Evolutionary conservation across 1,284 basidiomycete genomes (phyloP).

Genomic region (Leccinum pachyderme): DNA sequence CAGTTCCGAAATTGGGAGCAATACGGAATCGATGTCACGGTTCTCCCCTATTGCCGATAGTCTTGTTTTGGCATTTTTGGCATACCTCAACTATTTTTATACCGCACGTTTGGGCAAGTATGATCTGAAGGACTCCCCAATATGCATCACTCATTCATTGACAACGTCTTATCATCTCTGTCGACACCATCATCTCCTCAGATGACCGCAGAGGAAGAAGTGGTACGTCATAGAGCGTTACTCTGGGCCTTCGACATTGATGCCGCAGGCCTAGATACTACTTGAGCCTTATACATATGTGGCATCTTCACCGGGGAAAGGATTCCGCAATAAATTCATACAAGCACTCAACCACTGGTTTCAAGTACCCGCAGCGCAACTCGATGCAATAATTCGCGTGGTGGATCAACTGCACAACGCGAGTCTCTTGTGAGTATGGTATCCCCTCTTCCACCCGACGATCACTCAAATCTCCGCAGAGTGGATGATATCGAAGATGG

Average conservation of each 20-base stretch:
- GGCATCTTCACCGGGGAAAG: conserved; percentile 88
- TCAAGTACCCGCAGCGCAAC: conserved; percentile 69
- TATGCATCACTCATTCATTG: conserved; percentile 26
- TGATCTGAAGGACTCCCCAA: background rate
- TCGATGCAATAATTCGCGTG: conserved; percentile 73
- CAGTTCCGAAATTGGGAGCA: conserved; percentile 3
- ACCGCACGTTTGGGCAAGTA: background rate
- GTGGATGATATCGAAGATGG: conserved; percentile 87
- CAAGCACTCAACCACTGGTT: conserved; percentile 95
- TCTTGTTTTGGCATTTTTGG: conserved; percentile 5
- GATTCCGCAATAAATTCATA: conserved; percentile 85
- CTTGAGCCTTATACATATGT: conserved; percentile 92
- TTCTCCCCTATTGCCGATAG: background rate
- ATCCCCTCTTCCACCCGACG: background rate
- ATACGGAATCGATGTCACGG: background rate
- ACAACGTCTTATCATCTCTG: conserved; percentile 23
- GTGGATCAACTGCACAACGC: conserved; percentile 93
- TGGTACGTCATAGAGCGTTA: conserved; percentile 11
- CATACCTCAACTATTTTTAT: conserved; percentile 8
- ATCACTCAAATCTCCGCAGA: conserved; percentile 35
- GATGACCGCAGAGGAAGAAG: conserved; percentile 19
- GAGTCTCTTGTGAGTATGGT: conserved; percentile 50
- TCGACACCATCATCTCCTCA: conserved; percentile 9
- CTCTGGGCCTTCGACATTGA: background rate
- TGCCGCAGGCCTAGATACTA: conserved; percentile 41